phyloP scores from a whole-genome alignment of 139 green algal genomes.

The Chlamydomonas asymmetrica region DNA sequence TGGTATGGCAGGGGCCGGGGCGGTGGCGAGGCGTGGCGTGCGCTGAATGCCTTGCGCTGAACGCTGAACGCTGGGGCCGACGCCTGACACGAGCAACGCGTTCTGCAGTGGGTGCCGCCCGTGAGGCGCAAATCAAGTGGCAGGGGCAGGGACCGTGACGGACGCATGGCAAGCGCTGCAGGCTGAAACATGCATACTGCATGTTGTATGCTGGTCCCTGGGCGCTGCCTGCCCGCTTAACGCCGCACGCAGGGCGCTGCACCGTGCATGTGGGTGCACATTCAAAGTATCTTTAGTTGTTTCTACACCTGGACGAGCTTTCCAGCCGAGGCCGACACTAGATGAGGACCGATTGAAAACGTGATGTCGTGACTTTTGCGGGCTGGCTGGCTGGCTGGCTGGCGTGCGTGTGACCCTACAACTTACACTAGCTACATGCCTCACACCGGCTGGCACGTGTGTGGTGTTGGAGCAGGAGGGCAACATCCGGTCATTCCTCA shows the following conservation, averaged over 20 bases:
- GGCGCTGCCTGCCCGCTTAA: too few relatives aligned
- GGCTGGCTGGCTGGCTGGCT: background rate
- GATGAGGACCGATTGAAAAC: background rate
- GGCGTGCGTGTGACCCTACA: background rate
- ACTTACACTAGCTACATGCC: background rate
- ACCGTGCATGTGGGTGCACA: too few relatives aligned
- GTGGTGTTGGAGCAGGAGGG: too few relatives aligned
- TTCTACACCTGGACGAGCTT: background rate
- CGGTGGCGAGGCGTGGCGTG: background rate
- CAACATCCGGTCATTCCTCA: conserved; percentile 56
- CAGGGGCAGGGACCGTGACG: background rate
- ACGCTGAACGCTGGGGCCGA: background rate
- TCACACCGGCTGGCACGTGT: too few relatives aligned
- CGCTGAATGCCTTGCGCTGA: background rate
- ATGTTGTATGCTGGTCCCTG: too few relatives aligned
- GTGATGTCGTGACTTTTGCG: background rate
- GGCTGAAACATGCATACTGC: too few relatives aligned
- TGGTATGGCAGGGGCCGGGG: conserved; percentile 46
- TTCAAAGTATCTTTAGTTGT: too few relatives aligned
- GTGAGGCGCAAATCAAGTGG: background rate
- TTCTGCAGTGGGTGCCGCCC: background rate
- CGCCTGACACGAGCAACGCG: background rate
- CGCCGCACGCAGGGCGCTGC: too few relatives aligned
- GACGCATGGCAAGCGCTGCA: too few relatives aligned
- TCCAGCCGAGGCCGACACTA: background rate